Evolutionary conservation across 139 green algal species (phyloP).

Genomic region (Chlamydomonas eustigma): DNA sequence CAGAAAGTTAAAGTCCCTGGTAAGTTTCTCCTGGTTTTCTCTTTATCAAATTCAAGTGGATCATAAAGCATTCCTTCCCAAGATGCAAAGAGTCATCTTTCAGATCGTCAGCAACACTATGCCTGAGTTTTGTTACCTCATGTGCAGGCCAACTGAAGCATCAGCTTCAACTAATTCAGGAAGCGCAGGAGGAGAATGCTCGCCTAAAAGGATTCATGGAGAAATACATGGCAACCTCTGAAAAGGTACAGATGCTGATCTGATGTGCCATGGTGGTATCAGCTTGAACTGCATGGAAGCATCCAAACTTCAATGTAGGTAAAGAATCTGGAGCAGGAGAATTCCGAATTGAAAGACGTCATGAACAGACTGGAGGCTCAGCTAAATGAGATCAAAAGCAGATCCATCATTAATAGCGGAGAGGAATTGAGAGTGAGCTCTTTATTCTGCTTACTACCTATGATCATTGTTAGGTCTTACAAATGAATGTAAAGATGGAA

Average conservation of each 20-base stretch:
- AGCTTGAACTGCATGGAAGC: background rate
- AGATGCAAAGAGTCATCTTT: too few species aligned
- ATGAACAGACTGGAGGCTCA: background rate
- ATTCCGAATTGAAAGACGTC: background rate
- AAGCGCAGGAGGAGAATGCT: slow-evolving; percentile 1
- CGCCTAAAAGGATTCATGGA: background rate
- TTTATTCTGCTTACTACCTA: too few species aligned
- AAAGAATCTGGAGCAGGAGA: slow-evolving; percentile 13
- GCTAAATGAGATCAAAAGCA: slow-evolving; percentile 9
- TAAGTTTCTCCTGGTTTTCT: too few species aligned
- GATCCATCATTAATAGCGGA: background rate
- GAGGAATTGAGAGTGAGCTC: background rate
- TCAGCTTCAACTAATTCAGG: slow-evolving; percentile 7
- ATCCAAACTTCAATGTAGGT: background rate
- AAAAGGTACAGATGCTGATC: slow-evolving; percentile 13
- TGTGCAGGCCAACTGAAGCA: slow-evolving; percentile 11
- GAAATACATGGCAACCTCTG: background rate
- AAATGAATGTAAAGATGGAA: too few species aligned
- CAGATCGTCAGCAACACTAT: too few species aligned
- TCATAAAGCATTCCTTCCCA: too few species aligned
- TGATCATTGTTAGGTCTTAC: too few species aligned
- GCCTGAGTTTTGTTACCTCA: background rate
- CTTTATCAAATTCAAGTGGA: too few species aligned
- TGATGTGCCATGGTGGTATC: too few species aligned
- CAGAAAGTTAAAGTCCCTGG: too few species aligned